phyloP scores from a whole-genome alignment of 2,329 filamentous ascomycete genomes.

The Scedosporium apiospermum region DNA sequence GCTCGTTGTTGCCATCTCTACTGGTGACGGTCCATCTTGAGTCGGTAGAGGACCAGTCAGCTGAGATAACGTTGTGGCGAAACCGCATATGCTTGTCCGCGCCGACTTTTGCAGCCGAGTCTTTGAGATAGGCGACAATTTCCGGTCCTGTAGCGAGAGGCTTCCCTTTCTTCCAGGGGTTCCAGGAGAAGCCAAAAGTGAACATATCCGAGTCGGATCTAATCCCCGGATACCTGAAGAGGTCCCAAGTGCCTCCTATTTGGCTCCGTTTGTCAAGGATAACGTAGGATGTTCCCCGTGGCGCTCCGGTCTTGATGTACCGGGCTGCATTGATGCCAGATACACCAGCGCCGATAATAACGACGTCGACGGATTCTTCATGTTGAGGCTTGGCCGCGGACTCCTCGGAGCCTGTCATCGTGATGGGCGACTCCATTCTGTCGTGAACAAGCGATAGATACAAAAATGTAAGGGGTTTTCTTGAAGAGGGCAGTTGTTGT shows the following conservation, averaged over 20 bases:
- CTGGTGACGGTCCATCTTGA: conserved; percentile 44
- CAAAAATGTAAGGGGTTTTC: too few relatives aligned
- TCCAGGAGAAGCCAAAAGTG: conserved; percentile 59
- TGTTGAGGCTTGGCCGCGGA: too few relatives aligned
- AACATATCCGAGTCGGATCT: conserved; percentile 55
- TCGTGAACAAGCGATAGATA: too few relatives aligned
- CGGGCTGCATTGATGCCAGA: conserved; percentile 71
- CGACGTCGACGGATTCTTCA: conserved; percentile 29
- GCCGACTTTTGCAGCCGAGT: conserved; percentile 38
- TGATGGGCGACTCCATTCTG: too few relatives aligned
- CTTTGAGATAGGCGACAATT: conserved; percentile 45
- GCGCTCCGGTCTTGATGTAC: conserved; percentile 32
- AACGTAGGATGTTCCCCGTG: conserved; percentile 45
- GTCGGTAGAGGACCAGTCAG: conserved; percentile 44
- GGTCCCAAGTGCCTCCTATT: conserved; percentile 69
- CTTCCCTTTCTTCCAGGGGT: conserved; percentile 53
- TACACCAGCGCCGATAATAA: conserved; percentile 64
- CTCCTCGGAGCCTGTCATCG: too few relatives aligned
- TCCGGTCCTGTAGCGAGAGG: conserved; percentile 41
- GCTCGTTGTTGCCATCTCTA: conserved; percentile 10
- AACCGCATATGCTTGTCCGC: conserved; percentile 46
- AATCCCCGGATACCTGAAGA: conserved; percentile 69
- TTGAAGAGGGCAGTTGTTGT: too few relatives aligned
- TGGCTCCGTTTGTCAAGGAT: conserved; percentile 58
- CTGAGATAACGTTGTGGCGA: conserved; percentile 35